These are phyloP conservation scores for Metschnikowia arizonensis DNA, from an alignment of 805 yeast species.

Conservation along the genomic window DNA sequence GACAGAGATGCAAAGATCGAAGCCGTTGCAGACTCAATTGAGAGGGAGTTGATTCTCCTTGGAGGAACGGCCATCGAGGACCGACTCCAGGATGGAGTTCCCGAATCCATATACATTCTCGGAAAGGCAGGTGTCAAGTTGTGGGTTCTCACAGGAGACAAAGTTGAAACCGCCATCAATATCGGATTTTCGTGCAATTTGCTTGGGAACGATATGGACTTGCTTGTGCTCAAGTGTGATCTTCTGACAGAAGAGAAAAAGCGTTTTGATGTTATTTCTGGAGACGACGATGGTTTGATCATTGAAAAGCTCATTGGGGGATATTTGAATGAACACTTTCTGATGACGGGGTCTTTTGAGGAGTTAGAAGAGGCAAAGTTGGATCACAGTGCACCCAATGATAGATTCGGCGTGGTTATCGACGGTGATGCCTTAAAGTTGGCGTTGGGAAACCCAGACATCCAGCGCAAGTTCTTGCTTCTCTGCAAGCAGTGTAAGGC, in stretches of 20 bases:
- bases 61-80: slow-evolving; percentile 91
- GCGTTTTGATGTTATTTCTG: slow-evolving; percentile 19
- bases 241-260: slow-evolving; percentile 25
- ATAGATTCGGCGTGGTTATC: slow-evolving; percentile 56
- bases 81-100: slow-evolving; percentile 81
- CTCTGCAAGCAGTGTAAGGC: slow-evolving; percentile 73
- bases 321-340: slow-evolving; percentile 53
- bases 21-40: slow-evolving; percentile 69
- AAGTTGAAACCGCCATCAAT: slow-evolving; percentile 85
- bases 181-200: slow-evolving; percentile 84
- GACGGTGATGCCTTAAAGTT: slow-evolving; percentile 63
- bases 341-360: slow-evolving; percentile 55
- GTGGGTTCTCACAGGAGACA: slow-evolving; percentile 87
- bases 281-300: slow-evolving; percentile 23
- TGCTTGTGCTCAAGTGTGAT: slow-evolving; percentile 50
- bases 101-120: slow-evolving; percentile 67
- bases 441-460: slow-evolving; percentile 37
- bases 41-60: slow-evolving; percentile 56
- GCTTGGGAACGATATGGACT: slow-evolving; percentile 70
- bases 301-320: slow-evolving; percentile 48
- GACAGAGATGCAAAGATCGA: slow-evolving; percentile 71
- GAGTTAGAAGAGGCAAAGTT: slow-evolving; percentile 50
- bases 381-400: slow-evolving; percentile 64
- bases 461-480: slow-evolving; percentile 52
- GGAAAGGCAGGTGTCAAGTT: slow-evolving; percentile 76